These are phyloP conservation scores for Schizothecium vesticola DNA, from an alignment of 495 filamentous ascomycete species.

Conservation along the genomic window DNA sequence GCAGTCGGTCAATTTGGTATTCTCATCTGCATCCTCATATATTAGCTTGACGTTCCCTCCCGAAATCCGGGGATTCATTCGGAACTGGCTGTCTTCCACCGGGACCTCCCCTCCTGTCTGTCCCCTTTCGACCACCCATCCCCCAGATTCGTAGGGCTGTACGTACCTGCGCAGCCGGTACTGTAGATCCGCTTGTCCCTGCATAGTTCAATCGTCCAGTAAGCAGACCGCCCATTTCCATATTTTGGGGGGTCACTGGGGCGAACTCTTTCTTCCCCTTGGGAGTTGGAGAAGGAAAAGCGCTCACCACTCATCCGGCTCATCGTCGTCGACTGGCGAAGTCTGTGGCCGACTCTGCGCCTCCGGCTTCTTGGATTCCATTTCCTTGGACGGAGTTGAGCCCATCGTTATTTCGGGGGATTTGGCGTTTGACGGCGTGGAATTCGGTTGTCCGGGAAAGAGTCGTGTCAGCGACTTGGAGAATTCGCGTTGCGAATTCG, in stretches of 20 bases:
- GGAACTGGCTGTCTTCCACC: not conserved
- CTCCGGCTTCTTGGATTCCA: conserved; percentile 36
- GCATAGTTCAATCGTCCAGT: conserved; percentile 13
- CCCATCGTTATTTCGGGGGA: conserved; percentile 27
- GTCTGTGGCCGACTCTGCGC: conserved; percentile 1
- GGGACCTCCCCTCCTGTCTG: not conserved
- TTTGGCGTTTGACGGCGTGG: not conserved
- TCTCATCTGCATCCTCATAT: conserved; percentile 58
- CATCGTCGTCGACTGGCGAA: conserved; percentile 59
- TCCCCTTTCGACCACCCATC: not conserved
- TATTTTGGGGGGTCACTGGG: not conserved
- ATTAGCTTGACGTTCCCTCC: not conserved
- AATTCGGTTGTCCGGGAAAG: not conserved
- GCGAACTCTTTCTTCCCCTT: not conserved
- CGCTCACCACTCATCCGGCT: conserved; percentile 88
- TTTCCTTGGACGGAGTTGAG: conserved; percentile 41
- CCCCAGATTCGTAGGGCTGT: not conserved
- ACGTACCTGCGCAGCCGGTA: conserved; percentile 83
- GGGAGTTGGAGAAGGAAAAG: not conserved
- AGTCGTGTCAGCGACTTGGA: not conserved
- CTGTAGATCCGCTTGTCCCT: conserved; percentile 94
- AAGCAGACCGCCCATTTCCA: conserved; percentile 6
- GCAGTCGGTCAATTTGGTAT: conserved; percentile 87
- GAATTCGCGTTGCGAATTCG: not conserved
- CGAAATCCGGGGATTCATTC: no score